Conservation (phyloP, 139 green algal genomes). For the Chlorella sp. region DNA sequence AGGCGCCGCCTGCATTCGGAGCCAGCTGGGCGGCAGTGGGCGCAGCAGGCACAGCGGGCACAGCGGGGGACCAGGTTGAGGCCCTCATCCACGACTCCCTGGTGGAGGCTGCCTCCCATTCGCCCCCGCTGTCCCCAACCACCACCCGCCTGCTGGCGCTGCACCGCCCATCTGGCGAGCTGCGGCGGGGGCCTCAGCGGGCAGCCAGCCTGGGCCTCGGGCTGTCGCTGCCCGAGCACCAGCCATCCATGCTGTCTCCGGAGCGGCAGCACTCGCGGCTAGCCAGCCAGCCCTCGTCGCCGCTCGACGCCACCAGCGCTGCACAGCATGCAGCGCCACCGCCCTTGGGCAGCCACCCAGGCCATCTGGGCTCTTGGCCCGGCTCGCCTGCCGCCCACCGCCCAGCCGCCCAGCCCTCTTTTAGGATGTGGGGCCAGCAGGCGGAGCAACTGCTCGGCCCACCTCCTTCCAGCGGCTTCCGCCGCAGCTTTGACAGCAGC, state of each 20-base stretch:
- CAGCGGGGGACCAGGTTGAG: neutral
- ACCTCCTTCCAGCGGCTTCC: no score
- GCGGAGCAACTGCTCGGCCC: neutral
- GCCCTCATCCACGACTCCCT: neutral
- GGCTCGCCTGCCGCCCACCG: no score
- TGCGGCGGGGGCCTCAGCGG: slow-evolving; percentile 22
- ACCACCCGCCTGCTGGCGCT: slow-evolving; percentile 7
- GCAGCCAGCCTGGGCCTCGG: slow-evolving; percentile 1
- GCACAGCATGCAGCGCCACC: no score
- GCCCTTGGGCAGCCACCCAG: no score
- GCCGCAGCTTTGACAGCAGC: no score
- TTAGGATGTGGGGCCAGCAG: no score
- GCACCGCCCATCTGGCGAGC: neutral
- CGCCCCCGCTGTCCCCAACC: slow-evolving; percentile 19
- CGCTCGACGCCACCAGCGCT: no score
- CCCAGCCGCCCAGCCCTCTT: no score
- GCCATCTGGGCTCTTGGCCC: no score
- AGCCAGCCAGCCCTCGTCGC: no score
- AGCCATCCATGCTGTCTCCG: slow-evolving; percentile 4
- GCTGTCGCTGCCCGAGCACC: neutral
- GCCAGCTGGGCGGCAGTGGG: neutral
- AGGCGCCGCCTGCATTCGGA: neutral
- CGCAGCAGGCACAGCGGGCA: neutral
- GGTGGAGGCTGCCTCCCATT: slow-evolving; percentile 9
- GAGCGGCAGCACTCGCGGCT: neutral